Evolutionary conservation across 1,284 basidiomycete species (phyloP), one percentile per base, ranked within the genome.

Genomic region (Malassezia restricta): DNA sequence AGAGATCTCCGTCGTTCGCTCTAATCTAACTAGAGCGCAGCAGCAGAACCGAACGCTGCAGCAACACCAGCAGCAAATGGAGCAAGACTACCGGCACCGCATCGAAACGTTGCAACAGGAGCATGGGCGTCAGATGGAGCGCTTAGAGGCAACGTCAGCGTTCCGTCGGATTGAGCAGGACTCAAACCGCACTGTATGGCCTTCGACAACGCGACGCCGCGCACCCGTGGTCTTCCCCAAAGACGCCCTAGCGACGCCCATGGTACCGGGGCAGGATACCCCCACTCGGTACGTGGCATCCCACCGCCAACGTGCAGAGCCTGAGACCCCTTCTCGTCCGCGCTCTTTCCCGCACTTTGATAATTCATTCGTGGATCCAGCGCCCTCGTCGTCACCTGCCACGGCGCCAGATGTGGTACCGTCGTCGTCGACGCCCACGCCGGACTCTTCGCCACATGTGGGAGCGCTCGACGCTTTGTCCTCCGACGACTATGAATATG

Each of bases 121-220:
- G 5, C 59, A 66, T 31, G 52, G 60, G 44, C 43, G 58, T 5
- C 57, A 53, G 24, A 51, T 66, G 7, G 60, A 64, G 27, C 53
- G 57, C 12, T 57, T 66, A 8, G 64, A 66, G 40, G 64, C 64
- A 15, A 57, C 57, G 20, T 57, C 61, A 7, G 58, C 64, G 20
- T 66, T 66, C 29, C 52, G 64, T 27, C 53, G 64, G 29, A 63
- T 66, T 35, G 64, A 66, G 35, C 64, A 66, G 49, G 64, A 66
- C 35, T 62, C 64, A 5, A 61, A 54, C 33, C 58, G 62, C 8
- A 58, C 59, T 9, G 57, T 58, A 33, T 66, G 64, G 64, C 62
- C 64, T 1, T 62, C 64, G 6, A 59, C 59, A 31, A 51, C 63
- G 28, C 54, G 56, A 5, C 56, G 64, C 1, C 50, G 62, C 3